Evolutionary conservation across 495 filamentous ascomycete genomes (phyloP).

Genomic region (Hypoxylon cercidicola): DNA sequence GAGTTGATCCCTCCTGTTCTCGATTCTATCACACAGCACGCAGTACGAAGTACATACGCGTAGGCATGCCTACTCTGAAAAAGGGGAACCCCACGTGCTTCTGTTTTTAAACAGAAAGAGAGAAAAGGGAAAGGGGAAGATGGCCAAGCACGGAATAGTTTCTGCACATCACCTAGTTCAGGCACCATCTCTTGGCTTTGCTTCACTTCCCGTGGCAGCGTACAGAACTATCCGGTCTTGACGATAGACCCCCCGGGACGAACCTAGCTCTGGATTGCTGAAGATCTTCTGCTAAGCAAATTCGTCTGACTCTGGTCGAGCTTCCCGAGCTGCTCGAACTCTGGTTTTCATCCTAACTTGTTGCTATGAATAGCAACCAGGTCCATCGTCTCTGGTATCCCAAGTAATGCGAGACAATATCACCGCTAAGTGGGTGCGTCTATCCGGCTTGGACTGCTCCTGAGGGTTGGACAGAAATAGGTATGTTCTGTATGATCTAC

Average conservation of each 20-base stretch:
- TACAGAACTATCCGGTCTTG: slow-evolving; percentile 11
- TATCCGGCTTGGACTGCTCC: neutral
- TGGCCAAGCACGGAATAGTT: slow-evolving; percentile 13
- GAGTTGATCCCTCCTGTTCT: neutral
- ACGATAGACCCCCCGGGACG: slow-evolving; percentile 23
- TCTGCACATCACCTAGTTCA: slow-evolving; percentile 13
- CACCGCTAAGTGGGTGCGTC: neutral
- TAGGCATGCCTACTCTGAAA: neutral
- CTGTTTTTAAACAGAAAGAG: slow-evolving; percentile 1
- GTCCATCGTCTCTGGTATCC: neutral
- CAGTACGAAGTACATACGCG: too few species aligned
- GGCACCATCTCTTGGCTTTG: slow-evolving; percentile 31
- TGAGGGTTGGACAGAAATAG: slow-evolving; percentile 5
- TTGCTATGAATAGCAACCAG: slow-evolving; percentile 26
- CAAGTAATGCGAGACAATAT: slow-evolving; percentile 5
- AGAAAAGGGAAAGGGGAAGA: neutral
- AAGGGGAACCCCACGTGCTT: slow-evolving; percentile 5
- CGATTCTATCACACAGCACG: neutral
- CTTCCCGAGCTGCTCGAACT: neutral
- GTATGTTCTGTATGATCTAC: slow-evolving; percentile 31
- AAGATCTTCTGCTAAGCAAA: slow-evolving; percentile 14
- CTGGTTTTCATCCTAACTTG: slow-evolving; percentile 20
- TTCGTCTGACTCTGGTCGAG: neutral
- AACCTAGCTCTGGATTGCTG: slow-evolving; percentile 19
- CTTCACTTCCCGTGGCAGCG: slow-evolving; percentile 19